A percentile compares a stretch with the other conserved stretches of the same genome.
Evolutionary conservation across 2,329 filamentous ascomycete species (phyloP).

Genomic region (Coniochaeta sp.): DNA sequence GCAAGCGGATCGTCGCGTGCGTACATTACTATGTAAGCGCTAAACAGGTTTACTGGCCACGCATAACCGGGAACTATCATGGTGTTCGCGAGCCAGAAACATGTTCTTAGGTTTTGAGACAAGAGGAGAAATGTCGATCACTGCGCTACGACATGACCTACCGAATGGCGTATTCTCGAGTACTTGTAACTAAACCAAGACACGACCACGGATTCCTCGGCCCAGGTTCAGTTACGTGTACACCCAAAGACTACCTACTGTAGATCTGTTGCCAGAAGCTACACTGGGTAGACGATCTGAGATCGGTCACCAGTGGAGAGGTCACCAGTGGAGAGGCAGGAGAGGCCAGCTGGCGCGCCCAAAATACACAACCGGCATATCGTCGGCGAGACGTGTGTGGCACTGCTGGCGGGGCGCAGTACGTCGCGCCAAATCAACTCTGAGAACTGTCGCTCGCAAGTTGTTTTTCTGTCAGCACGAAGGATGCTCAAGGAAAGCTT

Average conservation of each 20-base stretch:
- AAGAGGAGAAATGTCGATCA: not conserved
- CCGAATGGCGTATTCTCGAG: no score
- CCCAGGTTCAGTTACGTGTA: no score
- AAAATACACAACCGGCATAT: not conserved
- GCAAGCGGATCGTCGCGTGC: not conserved
- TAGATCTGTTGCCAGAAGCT: no score
- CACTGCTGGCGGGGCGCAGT: not conserved
- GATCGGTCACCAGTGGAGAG: no score
- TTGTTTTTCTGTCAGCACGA: not conserved
- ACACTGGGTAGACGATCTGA: no score
- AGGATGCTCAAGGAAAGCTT: not conserved
- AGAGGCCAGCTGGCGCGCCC: not conserved
- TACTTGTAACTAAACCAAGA: no score
- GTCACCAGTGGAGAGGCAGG: no score
- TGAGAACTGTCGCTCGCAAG: not conserved
- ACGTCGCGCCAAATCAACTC: not conserved
- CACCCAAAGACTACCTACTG: no score
- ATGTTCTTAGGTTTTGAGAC: not conserved
- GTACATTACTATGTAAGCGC: no score
- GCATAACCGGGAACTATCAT: not conserved
- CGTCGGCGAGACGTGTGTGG: not conserved
- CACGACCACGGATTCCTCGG: no score
- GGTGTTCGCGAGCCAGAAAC: not conserved
- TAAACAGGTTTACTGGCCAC: not conserved
- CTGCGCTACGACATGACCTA: not conserved